Conservation (phyloP, 2,329 filamentous ascomycete species). For the Pseudopyricularia cyperi region DNA sequence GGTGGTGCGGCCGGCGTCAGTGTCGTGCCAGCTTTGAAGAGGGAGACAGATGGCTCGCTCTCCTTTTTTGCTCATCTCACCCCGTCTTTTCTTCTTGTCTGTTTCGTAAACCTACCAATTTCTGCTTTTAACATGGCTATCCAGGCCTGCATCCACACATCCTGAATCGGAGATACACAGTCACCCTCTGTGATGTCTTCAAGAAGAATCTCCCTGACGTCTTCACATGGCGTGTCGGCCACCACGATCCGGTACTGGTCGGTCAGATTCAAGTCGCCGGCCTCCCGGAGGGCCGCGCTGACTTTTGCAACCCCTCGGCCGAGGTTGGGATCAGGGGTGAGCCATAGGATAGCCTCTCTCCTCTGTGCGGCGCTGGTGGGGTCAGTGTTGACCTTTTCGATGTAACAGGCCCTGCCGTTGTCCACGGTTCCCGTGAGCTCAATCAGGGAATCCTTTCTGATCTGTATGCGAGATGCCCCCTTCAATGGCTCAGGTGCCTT, state of each 20-base stretch:
- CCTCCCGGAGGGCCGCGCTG: conserved; percentile 60
- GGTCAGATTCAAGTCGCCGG: conserved; percentile 58
- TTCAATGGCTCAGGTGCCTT: conserved; percentile 2
- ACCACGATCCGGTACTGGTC: conserved; percentile 48
- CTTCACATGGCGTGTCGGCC: conserved; percentile 33
- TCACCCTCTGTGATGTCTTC: conserved; percentile 38
- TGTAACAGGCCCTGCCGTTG: conserved; percentile 7
- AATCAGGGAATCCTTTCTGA: conserved; percentile 10
- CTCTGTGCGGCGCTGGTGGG: not conserved
- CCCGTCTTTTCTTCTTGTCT: not conserved
- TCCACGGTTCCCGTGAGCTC: conserved; percentile 8
- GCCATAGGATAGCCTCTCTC: conserved; percentile 8
- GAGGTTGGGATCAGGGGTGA: conserved; percentile 2
- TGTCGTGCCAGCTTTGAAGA: not conserved
- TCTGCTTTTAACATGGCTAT: conserved; percentile 18
- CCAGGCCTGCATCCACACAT: conserved; percentile 21
- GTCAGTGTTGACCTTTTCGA: conserved; percentile 5
- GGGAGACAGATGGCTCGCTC: not conserved
- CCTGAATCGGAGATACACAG: conserved; percentile 12
- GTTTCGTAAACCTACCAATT: conserved; percentile 5
- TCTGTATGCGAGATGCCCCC: conserved; percentile 4
- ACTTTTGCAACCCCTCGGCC: conserved; percentile 34
- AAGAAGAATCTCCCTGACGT: conserved; percentile 45
- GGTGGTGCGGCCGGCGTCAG: not conserved
- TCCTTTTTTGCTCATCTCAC: not conserved